These are phyloP conservation scores for Camelina sativa DNA, from an alignment of 345 rosid species.

Conservation along the genomic window DNA sequence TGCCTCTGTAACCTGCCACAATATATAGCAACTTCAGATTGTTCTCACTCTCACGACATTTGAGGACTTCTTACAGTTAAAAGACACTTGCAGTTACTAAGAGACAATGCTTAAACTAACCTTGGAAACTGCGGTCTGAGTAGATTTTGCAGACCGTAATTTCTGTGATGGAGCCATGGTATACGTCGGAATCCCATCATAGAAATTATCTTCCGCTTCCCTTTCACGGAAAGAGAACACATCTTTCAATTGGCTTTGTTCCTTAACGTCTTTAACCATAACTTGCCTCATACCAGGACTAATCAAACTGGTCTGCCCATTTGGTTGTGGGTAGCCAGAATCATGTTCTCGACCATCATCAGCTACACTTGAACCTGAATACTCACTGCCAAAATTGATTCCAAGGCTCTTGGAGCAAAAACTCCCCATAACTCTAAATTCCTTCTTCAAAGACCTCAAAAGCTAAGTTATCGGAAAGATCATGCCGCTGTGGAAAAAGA, in stretches of 20 bases:
- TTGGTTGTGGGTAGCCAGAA: slow-evolving; percentile 31
- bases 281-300: slow-evolving; percentile 35
- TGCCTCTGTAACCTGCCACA: slow-evolving; percentile 68
- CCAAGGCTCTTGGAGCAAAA: slow-evolving; percentile 53
- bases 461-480: slow-evolving; percentile 22
- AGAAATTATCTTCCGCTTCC: slow-evolving; percentile 51
- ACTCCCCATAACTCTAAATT: slow-evolving; percentile 51
- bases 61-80: neutral
- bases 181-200: slow-evolving; percentile 76
- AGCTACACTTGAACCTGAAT: slow-evolving; percentile 46
- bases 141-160: slow-evolving; percentile 56
- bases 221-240: slow-evolving; percentile 38
- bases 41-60: neutral
- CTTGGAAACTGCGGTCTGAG: slow-evolving; percentile 65
- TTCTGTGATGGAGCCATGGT: slow-evolving; percentile 44
- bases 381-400: slow-evolving; percentile 43
- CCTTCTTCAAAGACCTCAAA: slow-evolving; percentile 33
- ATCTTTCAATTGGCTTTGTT: slow-evolving; percentile 47
- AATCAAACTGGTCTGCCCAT: slow-evolving; percentile 33
- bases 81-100: slow-evolving; percentile 15
- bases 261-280: slow-evolving; percentile 44
- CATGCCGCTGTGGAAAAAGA: slow-evolving; percentile 23
- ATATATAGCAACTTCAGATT: neutral
- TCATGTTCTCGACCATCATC: slow-evolving; percentile 48
- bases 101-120: slow-evolving; percentile 38